These are phyloP conservation scores for Fusarium beomiforme DNA, from an alignment of 2,329 filamentous ascomycete genomes.

Conservation along the genomic window DNA sequence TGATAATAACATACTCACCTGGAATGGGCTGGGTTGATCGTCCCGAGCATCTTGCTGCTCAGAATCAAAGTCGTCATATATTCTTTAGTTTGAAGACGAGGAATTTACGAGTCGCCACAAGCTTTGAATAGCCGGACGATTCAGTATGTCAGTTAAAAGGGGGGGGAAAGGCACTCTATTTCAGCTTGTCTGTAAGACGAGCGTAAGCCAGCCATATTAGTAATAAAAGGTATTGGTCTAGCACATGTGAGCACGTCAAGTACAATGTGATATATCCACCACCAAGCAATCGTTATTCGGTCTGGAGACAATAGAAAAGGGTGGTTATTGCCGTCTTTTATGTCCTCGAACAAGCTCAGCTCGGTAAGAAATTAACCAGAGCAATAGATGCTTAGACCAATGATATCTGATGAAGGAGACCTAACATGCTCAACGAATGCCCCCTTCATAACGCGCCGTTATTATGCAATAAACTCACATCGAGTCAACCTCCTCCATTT, in stretches of 20 bases:
- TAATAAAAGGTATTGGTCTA: no score
- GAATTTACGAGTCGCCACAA: neutral
- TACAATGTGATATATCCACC: no score
- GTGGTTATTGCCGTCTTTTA: no score
- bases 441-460: neutral
- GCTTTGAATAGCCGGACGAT: neutral
- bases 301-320: no score
- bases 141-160: no score
- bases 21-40: neutral
- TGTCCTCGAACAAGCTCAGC: no score
- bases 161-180: neutral
- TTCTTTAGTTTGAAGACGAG: neutral
- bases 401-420: neutral
- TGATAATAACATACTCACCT: neutral
- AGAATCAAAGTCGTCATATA: conserved; percentile 25
- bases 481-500: neutral
- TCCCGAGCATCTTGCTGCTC: neutral
- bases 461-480: neutral
- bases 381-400: no score
- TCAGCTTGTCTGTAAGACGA: neutral
- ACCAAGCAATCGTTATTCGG: no score
- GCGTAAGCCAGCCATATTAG: no score
- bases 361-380: no score
- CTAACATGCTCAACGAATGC: neutral
- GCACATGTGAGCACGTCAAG: no score